Conservation (phyloP, 2,329 filamentous ascomycete genomes). For the Fusarium nygamai region DNA sequence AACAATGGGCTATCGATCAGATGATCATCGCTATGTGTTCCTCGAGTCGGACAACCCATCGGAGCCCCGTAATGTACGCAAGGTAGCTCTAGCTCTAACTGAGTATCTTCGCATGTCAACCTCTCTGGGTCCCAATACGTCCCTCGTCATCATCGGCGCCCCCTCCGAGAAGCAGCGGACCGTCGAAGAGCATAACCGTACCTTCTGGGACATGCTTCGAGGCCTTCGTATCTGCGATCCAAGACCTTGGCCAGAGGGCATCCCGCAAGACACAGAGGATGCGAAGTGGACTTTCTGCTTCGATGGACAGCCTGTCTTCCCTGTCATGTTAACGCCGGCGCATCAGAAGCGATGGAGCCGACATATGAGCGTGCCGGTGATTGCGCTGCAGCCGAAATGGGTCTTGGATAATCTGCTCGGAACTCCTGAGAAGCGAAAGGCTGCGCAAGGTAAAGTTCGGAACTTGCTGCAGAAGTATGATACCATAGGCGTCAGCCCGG, state of each 20-base stretch:
- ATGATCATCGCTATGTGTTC: not conserved
- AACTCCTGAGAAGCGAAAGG: not conserved
- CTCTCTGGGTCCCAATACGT: not conserved
- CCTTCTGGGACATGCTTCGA: not conserved
- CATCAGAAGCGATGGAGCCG: not conserved
- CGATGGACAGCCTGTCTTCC: not conserved
- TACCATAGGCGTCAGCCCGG: not conserved
- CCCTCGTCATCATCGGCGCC: not conserved
- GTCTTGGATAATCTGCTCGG: not conserved
- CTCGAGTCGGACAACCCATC: not conserved
- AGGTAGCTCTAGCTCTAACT: not conserved
- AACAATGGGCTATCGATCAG: not conserved
- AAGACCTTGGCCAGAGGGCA: not conserved
- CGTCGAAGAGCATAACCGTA: not conserved
- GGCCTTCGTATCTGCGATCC: not conserved
- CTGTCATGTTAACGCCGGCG: not conserved
- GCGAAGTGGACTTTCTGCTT: not conserved
- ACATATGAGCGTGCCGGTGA: not conserved
- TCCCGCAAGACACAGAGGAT: not conserved
- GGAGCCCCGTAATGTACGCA: not conserved
- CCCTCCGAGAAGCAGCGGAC: not conserved
- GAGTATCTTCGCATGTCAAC: not conserved
- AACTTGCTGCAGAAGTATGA: not conserved
- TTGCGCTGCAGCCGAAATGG: fast-evolving
- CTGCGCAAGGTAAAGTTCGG: not conserved